These are phyloP conservation scores for Colletotrichum viniferum DNA, from an alignment of 2,329 filamentous ascomycete species.

Conservation along the genomic window DNA sequence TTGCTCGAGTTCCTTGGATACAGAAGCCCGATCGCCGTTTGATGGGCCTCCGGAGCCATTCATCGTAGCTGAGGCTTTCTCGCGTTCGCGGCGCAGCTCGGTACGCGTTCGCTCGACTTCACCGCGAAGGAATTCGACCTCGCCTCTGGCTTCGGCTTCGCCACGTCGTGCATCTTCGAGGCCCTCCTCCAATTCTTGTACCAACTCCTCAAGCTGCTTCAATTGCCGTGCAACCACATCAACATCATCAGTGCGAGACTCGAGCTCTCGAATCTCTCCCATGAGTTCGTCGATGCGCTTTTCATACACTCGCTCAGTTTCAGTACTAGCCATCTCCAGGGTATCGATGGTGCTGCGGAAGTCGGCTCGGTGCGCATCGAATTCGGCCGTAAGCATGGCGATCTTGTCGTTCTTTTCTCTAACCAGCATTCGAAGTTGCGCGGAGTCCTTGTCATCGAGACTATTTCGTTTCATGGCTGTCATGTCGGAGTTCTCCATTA, in stretches of 20 bases:
- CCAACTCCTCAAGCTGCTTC: slow-evolving; percentile 93
- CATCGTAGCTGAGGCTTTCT: slow-evolving; percentile 72
- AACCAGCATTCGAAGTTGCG: slow-evolving; percentile 80
- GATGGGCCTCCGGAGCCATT: slow-evolving; percentile 43
- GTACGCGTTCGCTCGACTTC: slow-evolving; percentile 92
- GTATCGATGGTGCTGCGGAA: slow-evolving; percentile 98
- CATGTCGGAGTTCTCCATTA: slow-evolving; percentile 66
- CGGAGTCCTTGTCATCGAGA: slow-evolving; percentile 72
- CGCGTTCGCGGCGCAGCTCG: slow-evolving; percentile 85
- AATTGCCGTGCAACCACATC: slow-evolving; percentile 89
- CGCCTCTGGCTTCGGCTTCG: slow-evolving; percentile 92
- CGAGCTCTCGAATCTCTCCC: slow-evolving; percentile 80
- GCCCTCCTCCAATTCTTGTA: slow-evolving; percentile 95
- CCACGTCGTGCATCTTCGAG: slow-evolving; percentile 92
- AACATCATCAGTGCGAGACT: slow-evolving; percentile 85
- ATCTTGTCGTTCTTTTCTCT: slow-evolving; percentile 98
- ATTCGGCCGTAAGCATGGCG: slow-evolving; percentile 88
- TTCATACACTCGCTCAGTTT: slow-evolving; percentile 96
- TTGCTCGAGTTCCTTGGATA: slow-evolving; percentile 81
- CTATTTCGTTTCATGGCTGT: slow-evolving; percentile 47
- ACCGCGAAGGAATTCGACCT: slow-evolving; percentile 93
- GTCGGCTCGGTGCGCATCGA: slow-evolving; percentile 92
- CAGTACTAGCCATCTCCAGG: slow-evolving; percentile 90
- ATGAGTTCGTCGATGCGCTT: slow-evolving; percentile 87
- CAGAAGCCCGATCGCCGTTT: slow-evolving; percentile 48